Conservation (phyloP, 2,329 filamentous ascomycete genomes). For the Colletotrichum neosansevieriae region DNA sequence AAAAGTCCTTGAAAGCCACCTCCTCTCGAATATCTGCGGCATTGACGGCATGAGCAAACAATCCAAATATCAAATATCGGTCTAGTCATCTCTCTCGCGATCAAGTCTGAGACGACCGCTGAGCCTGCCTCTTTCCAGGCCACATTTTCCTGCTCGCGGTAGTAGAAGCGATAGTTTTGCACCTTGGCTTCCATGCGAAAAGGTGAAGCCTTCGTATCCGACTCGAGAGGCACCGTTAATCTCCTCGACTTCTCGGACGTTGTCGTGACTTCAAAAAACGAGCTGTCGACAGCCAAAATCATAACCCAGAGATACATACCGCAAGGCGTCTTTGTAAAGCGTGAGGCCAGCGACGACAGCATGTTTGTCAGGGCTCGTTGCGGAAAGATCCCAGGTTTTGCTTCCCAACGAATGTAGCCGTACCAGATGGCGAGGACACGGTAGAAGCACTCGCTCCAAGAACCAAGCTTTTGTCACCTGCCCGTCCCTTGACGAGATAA, state of each 20-base stretch:
- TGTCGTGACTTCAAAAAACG: neutral
- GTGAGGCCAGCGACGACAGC: slow-evolving; percentile 19
- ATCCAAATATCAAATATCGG: slow-evolving; percentile 47
- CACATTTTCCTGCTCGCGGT: neutral
- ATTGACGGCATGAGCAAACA: slow-evolving; percentile 41
- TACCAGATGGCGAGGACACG: neutral
- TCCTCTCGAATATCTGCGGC: neutral
- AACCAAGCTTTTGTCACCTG: rapidly evolving
- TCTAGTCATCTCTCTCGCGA: slow-evolving; percentile 49
- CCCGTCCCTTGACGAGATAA: neutral
- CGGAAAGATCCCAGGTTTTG: neutral
- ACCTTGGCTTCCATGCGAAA: neutral
- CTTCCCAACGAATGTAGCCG: slow-evolving; percentile 27
- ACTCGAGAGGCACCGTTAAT: neutral
- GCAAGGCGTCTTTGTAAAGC: slow-evolving; percentile 33
- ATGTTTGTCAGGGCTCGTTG: neutral
- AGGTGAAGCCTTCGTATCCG: neutral
- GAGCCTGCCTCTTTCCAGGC: slow-evolving; percentile 3
- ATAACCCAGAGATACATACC: neutral
- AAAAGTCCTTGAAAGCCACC: neutral
- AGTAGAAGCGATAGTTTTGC: neutral
- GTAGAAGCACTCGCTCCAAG: neutral
- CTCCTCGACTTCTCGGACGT: neutral
- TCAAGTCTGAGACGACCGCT: slow-evolving; percentile 47
- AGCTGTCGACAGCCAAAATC: slow-evolving; percentile 7